Evolutionary conservation across 371 early-diverging fungal genomes (phyloP).

Genomic region (Mortierella polycephala): DNA sequence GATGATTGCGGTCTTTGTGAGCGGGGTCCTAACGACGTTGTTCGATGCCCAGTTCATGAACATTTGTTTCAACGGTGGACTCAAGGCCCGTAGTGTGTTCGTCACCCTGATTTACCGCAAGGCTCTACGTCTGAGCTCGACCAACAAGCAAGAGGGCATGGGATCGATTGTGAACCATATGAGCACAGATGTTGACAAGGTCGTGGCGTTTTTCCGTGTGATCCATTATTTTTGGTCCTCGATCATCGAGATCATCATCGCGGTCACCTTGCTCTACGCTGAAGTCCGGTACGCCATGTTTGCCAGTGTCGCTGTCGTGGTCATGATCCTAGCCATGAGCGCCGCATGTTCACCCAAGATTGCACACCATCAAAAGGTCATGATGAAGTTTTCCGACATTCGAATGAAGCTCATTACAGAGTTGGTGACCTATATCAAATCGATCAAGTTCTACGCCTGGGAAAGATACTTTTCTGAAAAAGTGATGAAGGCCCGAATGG

Average conservation of each 20-base stretch:
- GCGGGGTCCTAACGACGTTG: conserved; percentile 11
- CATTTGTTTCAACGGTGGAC: conserved; percentile 26
- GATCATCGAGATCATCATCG: conserved; percentile 82
- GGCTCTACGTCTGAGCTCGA: conserved; percentile 79
- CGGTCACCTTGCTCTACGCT: conserved; percentile 77
- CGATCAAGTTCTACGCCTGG: conserved; percentile 68
- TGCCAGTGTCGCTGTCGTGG: conserved; percentile 27
- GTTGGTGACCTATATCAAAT: conserved; percentile 49
- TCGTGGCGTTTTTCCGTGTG: conserved; percentile 64
- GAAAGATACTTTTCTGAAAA: conserved; percentile 58
- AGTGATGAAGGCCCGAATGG: conserved; percentile 63
- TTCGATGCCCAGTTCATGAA: conserved; percentile 40
- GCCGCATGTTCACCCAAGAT: conserved; percentile 8
- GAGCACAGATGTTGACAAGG: conserved; percentile 86
- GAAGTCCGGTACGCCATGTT: conserved; percentile 41
- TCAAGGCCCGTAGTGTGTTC: conserved; percentile 72
- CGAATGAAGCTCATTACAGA: conserved; percentile 58
- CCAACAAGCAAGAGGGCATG: conserved; percentile 79
- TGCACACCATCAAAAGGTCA: conserved; percentile 27
- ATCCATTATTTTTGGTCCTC: conserved; percentile 73
- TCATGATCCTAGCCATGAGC: neutral
- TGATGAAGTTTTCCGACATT: conserved; percentile 36
- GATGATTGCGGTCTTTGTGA: conserved; percentile 46
- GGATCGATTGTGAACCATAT: conserved; percentile 84
- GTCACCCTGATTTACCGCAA: conserved; percentile 89